Base-by-base conservation (phyloP, 768 basidiomycete species). In the Zangia roseola region DNA sequence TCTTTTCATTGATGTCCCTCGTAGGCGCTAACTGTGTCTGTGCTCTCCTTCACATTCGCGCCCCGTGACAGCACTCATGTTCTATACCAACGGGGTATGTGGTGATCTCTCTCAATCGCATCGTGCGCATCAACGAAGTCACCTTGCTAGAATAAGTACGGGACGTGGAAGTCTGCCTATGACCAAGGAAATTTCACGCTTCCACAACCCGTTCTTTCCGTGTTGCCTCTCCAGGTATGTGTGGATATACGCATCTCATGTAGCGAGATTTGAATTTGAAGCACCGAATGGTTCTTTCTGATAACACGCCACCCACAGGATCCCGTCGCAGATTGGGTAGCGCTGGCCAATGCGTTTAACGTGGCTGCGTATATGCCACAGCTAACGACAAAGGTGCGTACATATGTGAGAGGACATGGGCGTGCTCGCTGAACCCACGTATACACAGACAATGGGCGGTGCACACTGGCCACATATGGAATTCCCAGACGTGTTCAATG, bases 401-500 rank as follows among this genome's bases (percentile, higher is more conserved):
- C n/a, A 13, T 66, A 21, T 4, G 57, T 14, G 3, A 31, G 6
- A 43, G 10, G 13, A 21, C 6, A 12, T 21, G n/a, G 10, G 28
- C 20, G 71, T 39, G 71, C 74, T 53, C 73, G n/a, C 50, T 80
- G 75, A 52, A 43, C 59, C 50, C 24, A 33, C 45, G 5, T n/a
- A 28, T 35, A 7, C 46, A 83, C 46, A 83, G 82, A 67, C 71
- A 3, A 67, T 86, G 47, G 60, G 67, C 7, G 79, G 79, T 0
- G 76, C 81, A 5, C 86, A 88, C 61, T 88, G 86, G 85, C 70
- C 77, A 8, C 86, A 87, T 31, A 67, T 88, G 17, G 86, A 88
- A 61, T 62, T 74, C 50, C 79, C 84, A 0, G 46, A 64, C 2
- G 65, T 67, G 36, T 77, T 83, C 61, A 88, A 88, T 53, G 40